Evolutionary conservation across 179 eudicot species (phyloP), one percentile per base, ranked within the genome.

Genomic region (Carnegiea gigantea): DNA sequence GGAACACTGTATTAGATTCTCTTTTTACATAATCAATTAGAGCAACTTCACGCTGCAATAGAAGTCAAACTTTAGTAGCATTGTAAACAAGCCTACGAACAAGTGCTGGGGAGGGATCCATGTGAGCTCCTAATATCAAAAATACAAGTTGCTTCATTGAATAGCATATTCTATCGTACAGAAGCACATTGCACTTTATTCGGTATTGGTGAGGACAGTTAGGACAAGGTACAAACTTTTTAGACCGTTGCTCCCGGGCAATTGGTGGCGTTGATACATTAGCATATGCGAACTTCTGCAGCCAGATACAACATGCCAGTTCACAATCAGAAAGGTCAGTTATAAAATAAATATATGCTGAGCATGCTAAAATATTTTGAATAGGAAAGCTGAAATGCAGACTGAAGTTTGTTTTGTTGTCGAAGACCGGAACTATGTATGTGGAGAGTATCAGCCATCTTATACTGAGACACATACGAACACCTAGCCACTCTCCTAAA

Each of bases 121-220:
- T 82, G 84, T 77, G 84, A 82, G 49, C 77, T 57, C 49, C 73
- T 74, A 43, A 70, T 70, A 36, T 70, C 11, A 33, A 82, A 36
- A 76, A 54, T 76, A 43, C 84, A 82, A 72, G 78, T 72, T 82
- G 84, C 48, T 59, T n/a, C 65, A 21, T 57, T 51, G 51, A 7
- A 72, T 59, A 44, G 73, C n/a, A 78, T 78, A 82, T 77, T 49
- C 84, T 49, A 81, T 23, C 70, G 80, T 17, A 70, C 70, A 81
- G 9, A 82, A 82, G 80, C 49, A 76, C 51, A 81, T 68, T 15
- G 38, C 70, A 62, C 70, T 21, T 70, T 62, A 59, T 33, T 33
- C 36, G 30, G 24, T 18, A 9, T 23, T 14, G 40, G 43, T 54
- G 26, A 76, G 18, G 33, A 76, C 6, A 72, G 53, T 33, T n/a